Base-by-base conservation (phyloP, 2,329 filamentous ascomycete genomes). In the Fusarium siculi region DNA sequence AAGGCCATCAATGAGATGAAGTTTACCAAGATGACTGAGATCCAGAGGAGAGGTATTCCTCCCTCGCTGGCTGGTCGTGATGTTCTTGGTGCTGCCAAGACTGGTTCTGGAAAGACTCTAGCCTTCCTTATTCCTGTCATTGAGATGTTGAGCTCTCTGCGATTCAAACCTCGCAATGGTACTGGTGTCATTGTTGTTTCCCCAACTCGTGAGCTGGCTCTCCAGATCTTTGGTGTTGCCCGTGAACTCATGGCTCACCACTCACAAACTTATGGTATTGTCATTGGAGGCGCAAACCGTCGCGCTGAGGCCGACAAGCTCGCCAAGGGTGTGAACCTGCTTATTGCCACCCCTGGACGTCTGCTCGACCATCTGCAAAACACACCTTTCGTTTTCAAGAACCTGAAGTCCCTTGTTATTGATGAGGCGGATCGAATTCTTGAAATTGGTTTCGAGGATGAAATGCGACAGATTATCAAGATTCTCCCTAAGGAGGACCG, bases 391-490 rank as follows among this genome's bases (percentile, higher is more conserved):
- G 86, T 91, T 44, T 97, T 94, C 88, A 97, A 97, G 87, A 97
- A 98, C 82, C 84, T 97, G 77, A 95, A 95, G 82, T 93, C 94
- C 3, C 87, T 99, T 40, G 90, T 99, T 75, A 98, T 98, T 75
- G 96, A 99, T 78, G 96, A 99, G 84, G 96, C 96, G 23, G 96
- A 99, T 81, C 92, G 96, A 53, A 98, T 99, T 72, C 86, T 99
- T 49, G 96, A 99, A 84, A 94, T 98, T 71, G 96, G 96, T 77
- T 99, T 99, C 87, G 96, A 99, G 83, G 96, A 98, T 79, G 96
- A 99, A 85, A 97, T 99, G 93, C 89, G 94, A 73, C 93, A 97
- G 81, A 97, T 99, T 76, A 92, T 98, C 82, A 97, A 97, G 87
- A 96, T 98, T 62, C 85, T 98, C 23, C 94, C 95, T 52, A 93